Evolutionary conservation across 2,329 filamentous ascomycete genomes (phyloP), one percentile per base, ranked within the genome.

Genomic region (Alternaria conjuncta): DNA sequence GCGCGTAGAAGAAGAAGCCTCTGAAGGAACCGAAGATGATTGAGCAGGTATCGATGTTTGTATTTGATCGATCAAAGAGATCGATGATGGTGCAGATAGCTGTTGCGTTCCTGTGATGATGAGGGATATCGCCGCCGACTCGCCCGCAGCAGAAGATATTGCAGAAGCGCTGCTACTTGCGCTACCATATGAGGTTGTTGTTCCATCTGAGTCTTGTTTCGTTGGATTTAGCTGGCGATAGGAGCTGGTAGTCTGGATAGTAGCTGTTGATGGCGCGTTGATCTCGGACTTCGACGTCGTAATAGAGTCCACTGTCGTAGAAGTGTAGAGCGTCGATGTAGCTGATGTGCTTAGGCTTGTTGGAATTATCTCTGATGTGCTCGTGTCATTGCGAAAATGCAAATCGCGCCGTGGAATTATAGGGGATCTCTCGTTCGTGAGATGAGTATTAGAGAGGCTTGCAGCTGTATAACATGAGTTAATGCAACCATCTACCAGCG

Each of bases 351-450:
- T 23, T 6, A 28, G 46, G 6, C 43, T 60, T 43, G 26, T 18
- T 12, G 13, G 10, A 30, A 28, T 7, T 11, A 5, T 47, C 15
- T 57, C 49, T 12, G 50, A 44, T 18, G 44, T 21, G 26, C 41
- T 61, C 8, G 67, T 71, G 6, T 32, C 45, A 53, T 71, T 69
- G 13, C 10, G 41, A 20, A 61, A 53, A 32, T 51, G 20, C 20
- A 55, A 55, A 32, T 55, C 61, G 13, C 55, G 64, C 13, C 55
- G 66, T 15, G 58, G 49, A 18, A 69, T 15, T 28, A 58, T 54
- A n/a, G 62, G 56, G 25, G 61, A 21, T 43, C 23, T 57, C 32
- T 28, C 23, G 23, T 58, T 44, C 20, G 20, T 25, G 25, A 46
- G 9, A 9, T 25, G 25, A 25, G 26, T 47, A 26, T 55, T 41